Percentiles rank a stretch among this genome's conserved stretches.
These are phyloP conservation scores for Picea glauca DNA, from an alignment of 75 land plant species.

Conservation along the genomic window DNA sequence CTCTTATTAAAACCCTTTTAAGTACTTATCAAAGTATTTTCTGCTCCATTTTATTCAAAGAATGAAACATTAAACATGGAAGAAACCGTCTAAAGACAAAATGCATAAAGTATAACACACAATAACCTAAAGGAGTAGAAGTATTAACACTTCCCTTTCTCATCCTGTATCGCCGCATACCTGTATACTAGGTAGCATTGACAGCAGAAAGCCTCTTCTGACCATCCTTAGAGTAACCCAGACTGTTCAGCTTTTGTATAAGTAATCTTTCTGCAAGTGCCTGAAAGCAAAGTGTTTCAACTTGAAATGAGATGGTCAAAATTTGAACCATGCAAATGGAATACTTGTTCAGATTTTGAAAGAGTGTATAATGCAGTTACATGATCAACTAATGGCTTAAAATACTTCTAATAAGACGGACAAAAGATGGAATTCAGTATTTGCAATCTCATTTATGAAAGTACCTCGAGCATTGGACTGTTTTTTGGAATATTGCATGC, in stretches of 20 bases:
- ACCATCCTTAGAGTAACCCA: slow-evolving; percentile 36
- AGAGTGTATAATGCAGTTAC: not conserved
- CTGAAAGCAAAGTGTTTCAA: slow-evolving; percentile 19
- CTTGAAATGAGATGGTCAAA: not conserved
- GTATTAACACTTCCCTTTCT: too few species aligned
- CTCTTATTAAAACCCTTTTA: not conserved
- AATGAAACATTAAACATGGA: not conserved
- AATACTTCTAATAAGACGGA: not conserved
- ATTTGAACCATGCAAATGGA: not conserved
- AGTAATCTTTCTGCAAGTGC: slow-evolving; percentile 58
- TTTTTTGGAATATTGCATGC: slow-evolving; percentile 82
- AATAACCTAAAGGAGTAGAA: too few species aligned
- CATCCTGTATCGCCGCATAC: not conserved
- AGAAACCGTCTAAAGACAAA: not conserved
- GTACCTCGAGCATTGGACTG: slow-evolving; percentile 75
- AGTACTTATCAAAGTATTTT: not conserved
- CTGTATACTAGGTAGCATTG: not conserved
- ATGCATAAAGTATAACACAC: not conserved
- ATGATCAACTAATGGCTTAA: slow-evolving; percentile 9
- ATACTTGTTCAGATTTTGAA: not conserved
- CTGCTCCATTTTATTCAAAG: too few species aligned
- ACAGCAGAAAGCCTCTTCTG: not conserved
- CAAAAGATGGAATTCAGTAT: not conserved
- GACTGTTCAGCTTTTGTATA: slow-evolving; percentile 38
- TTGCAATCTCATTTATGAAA: not conserved